phyloP scores from a whole-genome alignment of 2,329 filamentous ascomycete species.

The Phyllosticta ampelicida region DNA sequence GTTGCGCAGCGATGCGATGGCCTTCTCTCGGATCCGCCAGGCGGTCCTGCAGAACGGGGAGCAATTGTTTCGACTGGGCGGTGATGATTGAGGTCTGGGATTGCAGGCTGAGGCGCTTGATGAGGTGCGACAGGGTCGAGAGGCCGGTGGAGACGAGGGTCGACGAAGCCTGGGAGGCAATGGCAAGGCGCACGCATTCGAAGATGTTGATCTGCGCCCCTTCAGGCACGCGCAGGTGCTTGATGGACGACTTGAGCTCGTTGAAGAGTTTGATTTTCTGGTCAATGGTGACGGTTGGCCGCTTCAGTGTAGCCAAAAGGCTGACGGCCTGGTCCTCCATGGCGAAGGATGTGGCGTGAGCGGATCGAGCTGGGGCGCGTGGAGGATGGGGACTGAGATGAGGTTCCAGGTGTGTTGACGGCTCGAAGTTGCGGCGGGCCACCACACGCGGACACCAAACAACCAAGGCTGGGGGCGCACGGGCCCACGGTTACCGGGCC shows the following conservation, averaged over 20 bases:
- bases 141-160: slow-evolving; percentile 70
- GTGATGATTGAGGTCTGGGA: slow-evolving; percentile 63
- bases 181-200: slow-evolving; percentile 67
- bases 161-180: slow-evolving; percentile 63
- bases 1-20: slow-evolving; percentile 61
- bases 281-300: slow-evolving; percentile 57
- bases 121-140: slow-evolving; percentile 74
- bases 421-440: neutral
- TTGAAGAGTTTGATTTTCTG: slow-evolving; percentile 61
- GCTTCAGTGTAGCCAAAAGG: slow-evolving; percentile 44
- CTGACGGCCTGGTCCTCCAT: slow-evolving; percentile 49
- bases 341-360: slow-evolving; percentile 1
- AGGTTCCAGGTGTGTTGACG: slow-evolving; percentile 3
- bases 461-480: neutral
- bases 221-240: slow-evolving; percentile 83
- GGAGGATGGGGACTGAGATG: slow-evolving; percentile 1
- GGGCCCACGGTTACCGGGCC: neutral
- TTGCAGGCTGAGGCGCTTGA: slow-evolving; percentile 78
- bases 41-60: slow-evolving; percentile 70
- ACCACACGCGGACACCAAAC: too few relatives aligned
- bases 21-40: slow-evolving; percentile 84
- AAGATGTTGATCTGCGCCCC: slow-evolving; percentile 61
- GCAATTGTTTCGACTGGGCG: slow-evolving; percentile 56
- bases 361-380: neutral
- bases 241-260: slow-evolving; percentile 75